Percentiles rank a stretch among this genome's conserved stretches.
Conservation (phyloP, 805 yeast genomes). For the Metschnikowia henanensis region DNA sequence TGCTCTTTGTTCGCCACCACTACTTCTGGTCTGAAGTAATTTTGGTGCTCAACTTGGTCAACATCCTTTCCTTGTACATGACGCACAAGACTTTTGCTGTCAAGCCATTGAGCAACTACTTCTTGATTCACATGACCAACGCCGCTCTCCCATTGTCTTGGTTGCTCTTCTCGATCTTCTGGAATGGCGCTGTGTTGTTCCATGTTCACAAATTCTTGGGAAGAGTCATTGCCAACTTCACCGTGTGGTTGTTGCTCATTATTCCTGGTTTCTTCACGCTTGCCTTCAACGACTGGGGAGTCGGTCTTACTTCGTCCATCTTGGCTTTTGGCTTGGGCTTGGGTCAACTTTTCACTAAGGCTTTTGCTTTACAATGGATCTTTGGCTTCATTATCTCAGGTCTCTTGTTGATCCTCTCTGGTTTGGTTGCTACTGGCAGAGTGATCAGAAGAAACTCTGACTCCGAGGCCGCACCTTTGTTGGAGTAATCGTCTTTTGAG, state of each 20-base stretch:
- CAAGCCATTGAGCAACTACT: slow-evolving; percentile 51
- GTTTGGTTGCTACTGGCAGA: slow-evolving; percentile 45
- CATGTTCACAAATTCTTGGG: slow-evolving; percentile 60
- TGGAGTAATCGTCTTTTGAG: slow-evolving; percentile 17
- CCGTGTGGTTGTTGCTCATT: slow-evolving; percentile 75
- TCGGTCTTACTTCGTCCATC: slow-evolving; percentile 59
- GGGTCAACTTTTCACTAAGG: slow-evolving; percentile 66
- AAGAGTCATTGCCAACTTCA: slow-evolving; percentile 67
- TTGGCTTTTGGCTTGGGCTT: slow-evolving; percentile 66
- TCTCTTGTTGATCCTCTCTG: slow-evolving; percentile 50
- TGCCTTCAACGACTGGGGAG: slow-evolving; percentile 67
- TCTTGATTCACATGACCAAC: slow-evolving; percentile 62
- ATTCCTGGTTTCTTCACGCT: slow-evolving; percentile 60
- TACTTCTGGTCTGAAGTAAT: slow-evolving; percentile 61
- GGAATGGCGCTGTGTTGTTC: slow-evolving; percentile 82
- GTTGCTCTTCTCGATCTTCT: slow-evolving; percentile 70
- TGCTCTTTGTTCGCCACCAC: slow-evolving; percentile 57
- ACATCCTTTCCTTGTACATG: slow-evolving; percentile 55
- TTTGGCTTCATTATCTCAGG: slow-evolving; percentile 72
- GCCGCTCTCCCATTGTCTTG: slow-evolving; percentile 75
- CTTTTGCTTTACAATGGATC: slow-evolving; percentile 83
- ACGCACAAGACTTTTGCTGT: slow-evolving; percentile 59
- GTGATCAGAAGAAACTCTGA: slow-evolving; percentile 15
- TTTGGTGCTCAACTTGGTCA: slow-evolving; percentile 57
- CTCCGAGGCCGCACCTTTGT: slow-evolving; percentile 21